phyloP scores from a whole-genome alignment of 768 basidiomycete genomes.

The Sarcodon aspratus region DNA sequence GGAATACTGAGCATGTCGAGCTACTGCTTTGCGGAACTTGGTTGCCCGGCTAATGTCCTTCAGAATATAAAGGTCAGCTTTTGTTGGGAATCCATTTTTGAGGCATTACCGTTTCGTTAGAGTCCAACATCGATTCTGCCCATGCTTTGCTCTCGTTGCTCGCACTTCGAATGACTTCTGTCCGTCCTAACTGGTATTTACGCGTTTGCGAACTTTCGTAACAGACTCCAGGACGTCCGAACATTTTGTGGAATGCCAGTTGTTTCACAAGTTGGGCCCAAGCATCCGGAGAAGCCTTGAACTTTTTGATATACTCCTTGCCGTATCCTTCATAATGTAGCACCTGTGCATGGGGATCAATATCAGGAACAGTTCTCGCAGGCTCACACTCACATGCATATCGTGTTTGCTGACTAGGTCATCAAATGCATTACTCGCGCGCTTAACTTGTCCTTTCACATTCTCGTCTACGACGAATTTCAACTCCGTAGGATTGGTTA shows the following conservation, averaged over 20 bases:
- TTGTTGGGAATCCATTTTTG: not conserved
- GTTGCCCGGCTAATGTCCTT: slow-evolving; percentile 39
- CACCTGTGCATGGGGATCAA: slow-evolving; percentile 27
- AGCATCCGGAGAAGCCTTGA: slow-evolving; percentile 83
- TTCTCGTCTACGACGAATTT: slow-evolving; percentile 53
- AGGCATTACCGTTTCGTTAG: slow-evolving; percentile 27
- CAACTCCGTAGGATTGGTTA: slow-evolving; percentile 56
- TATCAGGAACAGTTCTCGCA: not conserved
- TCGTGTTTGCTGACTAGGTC: slow-evolving; percentile 64
- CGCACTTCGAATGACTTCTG: slow-evolving; percentile 87
- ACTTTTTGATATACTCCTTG: slow-evolving; percentile 73
- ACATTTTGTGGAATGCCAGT: slow-evolving; percentile 87
- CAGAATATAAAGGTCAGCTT: not conserved
- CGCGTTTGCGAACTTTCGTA: slow-evolving; percentile 96
- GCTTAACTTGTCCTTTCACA: slow-evolving; percentile 38
- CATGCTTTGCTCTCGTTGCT: slow-evolving; percentile 77
- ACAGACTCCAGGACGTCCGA: slow-evolving; percentile 59
- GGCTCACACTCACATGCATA: slow-evolving; percentile 38
- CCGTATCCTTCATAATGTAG: slow-evolving; percentile 72
- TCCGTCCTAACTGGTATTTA: slow-evolving; percentile 82
- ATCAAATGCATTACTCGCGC: slow-evolving; percentile 61
- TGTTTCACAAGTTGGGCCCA: slow-evolving; percentile 95
- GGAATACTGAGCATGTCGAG: slow-evolving; percentile 80
- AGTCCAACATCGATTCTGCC: slow-evolving; percentile 81
- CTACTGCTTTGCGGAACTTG: slow-evolving; percentile 66